These are phyloP conservation scores for Marchantia polymorpha DNA, from an alignment of 225 moss, liverwort and hornwort genomes.

Conservation along the genomic window DNA sequence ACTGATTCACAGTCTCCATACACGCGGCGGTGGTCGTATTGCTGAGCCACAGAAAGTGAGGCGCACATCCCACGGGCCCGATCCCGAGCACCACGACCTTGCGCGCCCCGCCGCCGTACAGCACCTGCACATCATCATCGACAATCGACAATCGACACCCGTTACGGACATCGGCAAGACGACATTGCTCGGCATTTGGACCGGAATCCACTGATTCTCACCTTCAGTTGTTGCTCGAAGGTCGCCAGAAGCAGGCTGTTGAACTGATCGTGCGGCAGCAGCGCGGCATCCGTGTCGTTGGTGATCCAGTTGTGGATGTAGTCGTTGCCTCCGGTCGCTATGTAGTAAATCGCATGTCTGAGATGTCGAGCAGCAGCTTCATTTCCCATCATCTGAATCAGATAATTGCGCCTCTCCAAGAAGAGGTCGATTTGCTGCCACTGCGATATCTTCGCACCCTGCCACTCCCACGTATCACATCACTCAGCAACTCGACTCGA, in stretches of 20 bases:
- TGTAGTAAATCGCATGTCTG: conserved; percentile 28
- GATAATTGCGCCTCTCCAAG: conserved; percentile 30
- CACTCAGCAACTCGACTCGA: neutral
- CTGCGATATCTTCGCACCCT: conserved; percentile 40
- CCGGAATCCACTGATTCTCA: neutral
- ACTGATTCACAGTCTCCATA: conserved; percentile 24
- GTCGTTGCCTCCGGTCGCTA: conserved; percentile 44
- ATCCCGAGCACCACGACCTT: conserved; percentile 33
- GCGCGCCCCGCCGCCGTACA: conserved; percentile 39
- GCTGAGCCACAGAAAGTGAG: conserved; percentile 35
- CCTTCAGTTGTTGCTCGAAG: conserved; percentile 34
- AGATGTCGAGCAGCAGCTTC: conserved; percentile 12
- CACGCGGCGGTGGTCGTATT: conserved; percentile 35
- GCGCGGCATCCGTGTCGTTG: conserved; percentile 35
- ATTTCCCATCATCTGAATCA: conserved; percentile 24
- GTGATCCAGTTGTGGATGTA: conserved; percentile 54
- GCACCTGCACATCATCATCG: conserved; percentile 25
- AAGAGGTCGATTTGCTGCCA: conserved; percentile 43
- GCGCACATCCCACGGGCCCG: conserved; percentile 47
- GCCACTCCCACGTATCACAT: neutral
- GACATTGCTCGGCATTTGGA: too few species aligned
- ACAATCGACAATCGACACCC: neutral
- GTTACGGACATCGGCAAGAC: too few species aligned
- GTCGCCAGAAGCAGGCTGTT: conserved; percentile 31
- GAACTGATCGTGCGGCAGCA: conserved; percentile 37